These are phyloP conservation scores for Phaseolus coccineus DNA, from an alignment of 331 rosid species.

Conservation along the genomic window DNA sequence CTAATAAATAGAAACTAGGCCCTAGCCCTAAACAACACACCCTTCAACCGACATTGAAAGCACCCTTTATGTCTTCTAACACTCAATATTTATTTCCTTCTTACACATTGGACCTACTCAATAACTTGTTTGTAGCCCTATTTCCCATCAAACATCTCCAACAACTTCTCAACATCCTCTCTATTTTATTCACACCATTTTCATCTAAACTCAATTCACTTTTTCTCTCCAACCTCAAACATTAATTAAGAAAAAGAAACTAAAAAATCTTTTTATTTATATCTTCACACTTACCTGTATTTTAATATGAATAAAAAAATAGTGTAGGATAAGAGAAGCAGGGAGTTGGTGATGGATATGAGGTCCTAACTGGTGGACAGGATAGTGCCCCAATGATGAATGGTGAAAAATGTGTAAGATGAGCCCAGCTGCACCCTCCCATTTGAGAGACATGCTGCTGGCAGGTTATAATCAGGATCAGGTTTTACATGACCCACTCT, in stretches of 20 bases:
- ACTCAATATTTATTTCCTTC: background rate
- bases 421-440: background rate
- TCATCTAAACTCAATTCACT: no score
- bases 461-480: slow-evolving; percentile 2
- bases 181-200: background rate
- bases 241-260: no score
- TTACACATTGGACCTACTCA: background rate
- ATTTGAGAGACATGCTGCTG: background rate
- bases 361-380: background rate
- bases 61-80: background rate
- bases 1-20: background rate
- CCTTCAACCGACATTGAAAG: slow-evolving; percentile 11
- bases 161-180: background rate
- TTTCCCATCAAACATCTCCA: background rate
- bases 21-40: background rate
- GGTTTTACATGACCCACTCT: slow-evolving; percentile 1
- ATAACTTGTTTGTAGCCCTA: background rate
- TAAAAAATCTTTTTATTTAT: no score
- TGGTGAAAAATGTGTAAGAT: background rate
- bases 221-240: no score
- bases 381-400: slow-evolving; percentile 1
- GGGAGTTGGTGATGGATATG: no score
- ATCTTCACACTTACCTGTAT: no score
- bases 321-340: no score
- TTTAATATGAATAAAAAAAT: no score